A percentile compares a stretch with the other conserved stretches of the same genome.
Evolutionary conservation across 2,329 filamentous ascomycete species (phyloP).

Genomic region (Volutella citrinella): DNA sequence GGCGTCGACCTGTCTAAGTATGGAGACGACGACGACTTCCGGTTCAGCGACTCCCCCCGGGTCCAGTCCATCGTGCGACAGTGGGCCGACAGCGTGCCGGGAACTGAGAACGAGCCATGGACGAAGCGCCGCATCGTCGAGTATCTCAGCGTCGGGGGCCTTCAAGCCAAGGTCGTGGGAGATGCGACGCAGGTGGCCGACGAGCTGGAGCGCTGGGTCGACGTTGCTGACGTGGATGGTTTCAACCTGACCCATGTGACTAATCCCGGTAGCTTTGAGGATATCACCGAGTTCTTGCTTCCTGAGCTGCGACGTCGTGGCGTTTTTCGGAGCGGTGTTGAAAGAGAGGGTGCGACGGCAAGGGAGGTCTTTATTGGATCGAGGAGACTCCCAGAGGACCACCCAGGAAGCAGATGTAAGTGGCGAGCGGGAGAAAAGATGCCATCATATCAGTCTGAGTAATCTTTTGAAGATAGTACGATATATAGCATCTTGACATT

Average conservation of each 20-base stretch:
- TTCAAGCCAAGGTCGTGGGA: slow-evolving; percentile 11
- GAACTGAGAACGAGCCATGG: no score
- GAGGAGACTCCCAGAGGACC: slow-evolving; percentile 4
- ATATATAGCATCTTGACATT: no score
- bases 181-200: slow-evolving; percentile 25
- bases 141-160: slow-evolving; percentile 48
- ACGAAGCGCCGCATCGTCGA: slow-evolving; percentile 56
- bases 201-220: slow-evolving; percentile 33
- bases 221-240: slow-evolving; percentile 58
- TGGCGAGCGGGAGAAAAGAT: slow-evolving; percentile 5
- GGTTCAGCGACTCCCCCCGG: slow-evolving; percentile 4
- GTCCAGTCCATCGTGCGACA: slow-evolving; percentile 3
- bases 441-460: no score
- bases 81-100: slow-evolving; percentile 7
- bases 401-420: slow-evolving; percentile 4
- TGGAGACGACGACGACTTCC: slow-evolving; percentile 8
- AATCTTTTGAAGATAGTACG: no score
- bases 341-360: slow-evolving; percentile 39
- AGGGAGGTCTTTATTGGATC: slow-evolving; percentile 32
- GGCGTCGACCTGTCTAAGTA: slow-evolving; percentile 9
- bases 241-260: slow-evolving; percentile 40
- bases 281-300: slow-evolving; percentile 24
- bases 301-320: slow-evolving; percentile 24
- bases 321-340: slow-evolving; percentile 18
- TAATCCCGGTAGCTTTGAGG: slow-evolving; percentile 34